Percentiles rank a stretch among this genome's conserved stretches.
These are phyloP conservation scores for Eucalyptus erythrocorys DNA, from an alignment of 345 rosid species.

Conservation along the genomic window DNA sequence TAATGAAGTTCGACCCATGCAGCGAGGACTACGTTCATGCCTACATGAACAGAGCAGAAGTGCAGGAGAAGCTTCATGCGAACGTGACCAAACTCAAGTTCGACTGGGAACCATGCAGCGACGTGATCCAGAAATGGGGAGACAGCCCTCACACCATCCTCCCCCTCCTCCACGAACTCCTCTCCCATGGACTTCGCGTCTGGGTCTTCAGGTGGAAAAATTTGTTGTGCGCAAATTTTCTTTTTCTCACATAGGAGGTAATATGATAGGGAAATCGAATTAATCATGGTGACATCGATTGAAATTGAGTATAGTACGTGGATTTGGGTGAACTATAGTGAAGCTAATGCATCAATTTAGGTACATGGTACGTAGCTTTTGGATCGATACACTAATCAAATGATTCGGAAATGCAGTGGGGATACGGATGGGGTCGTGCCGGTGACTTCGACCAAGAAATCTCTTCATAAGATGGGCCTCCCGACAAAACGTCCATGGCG, in stretches of 20 bases:
- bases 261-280: neutral
- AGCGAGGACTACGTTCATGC: constrained; percentile 47
- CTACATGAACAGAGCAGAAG: constrained; percentile 60
- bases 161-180: constrained; percentile 43
- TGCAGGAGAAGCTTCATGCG: constrained; percentile 82
- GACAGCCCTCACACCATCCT: constrained; percentile 68
- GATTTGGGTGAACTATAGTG: neutral
- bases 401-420: constrained; percentile 40
- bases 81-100: constrained; percentile 55
- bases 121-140: constrained; percentile 30
- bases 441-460: constrained; percentile 65
- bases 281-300: neutral
- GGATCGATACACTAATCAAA: neutral
- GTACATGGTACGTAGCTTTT: neutral
- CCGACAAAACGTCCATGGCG: constrained; percentile 48
- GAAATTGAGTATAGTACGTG: neutral
- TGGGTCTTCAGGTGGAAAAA: constrained; percentile 55
- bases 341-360: neutral
- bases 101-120: constrained; percentile 74
- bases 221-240: neutral
- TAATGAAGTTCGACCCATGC: constrained; percentile 55
- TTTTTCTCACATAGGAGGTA: neutral
- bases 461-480: constrained; percentile 53
- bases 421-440: constrained; percentile 82
- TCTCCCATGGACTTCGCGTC: constrained; percentile 42